phyloP scores from a whole-genome alignment of 495 filamentous ascomycete genomes.

The Hyaloscypha bicolor region DNA sequence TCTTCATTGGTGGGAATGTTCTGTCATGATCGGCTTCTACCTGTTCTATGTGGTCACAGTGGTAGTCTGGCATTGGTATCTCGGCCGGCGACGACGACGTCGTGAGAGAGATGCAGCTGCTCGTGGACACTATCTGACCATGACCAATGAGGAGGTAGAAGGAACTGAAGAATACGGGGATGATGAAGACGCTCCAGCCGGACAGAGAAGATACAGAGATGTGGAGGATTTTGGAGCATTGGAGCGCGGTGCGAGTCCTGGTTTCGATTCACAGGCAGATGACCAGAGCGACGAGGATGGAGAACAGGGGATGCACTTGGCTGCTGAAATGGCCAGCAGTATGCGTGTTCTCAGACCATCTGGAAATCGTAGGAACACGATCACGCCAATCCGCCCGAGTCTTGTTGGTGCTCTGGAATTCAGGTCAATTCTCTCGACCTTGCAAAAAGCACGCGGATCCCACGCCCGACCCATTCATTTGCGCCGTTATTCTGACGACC shows the following conservation, averaged over 20 bases:
- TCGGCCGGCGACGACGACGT: slow-evolving; percentile 58
- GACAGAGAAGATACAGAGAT: slow-evolving; percentile 35
- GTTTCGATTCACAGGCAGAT: slow-evolving; percentile 1
- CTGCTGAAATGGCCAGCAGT: slow-evolving; percentile 82
- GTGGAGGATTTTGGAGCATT: slow-evolving; percentile 71
- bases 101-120: slow-evolving; percentile 68
- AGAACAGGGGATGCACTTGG: slow-evolving; percentile 71
- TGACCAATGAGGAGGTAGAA: slow-evolving; percentile 71
- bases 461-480: slow-evolving; percentile 66
- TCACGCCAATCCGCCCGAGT: slow-evolving; percentile 86
- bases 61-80: slow-evolving; percentile 89
- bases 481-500: slow-evolving; percentile 73
- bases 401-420: slow-evolving; percentile 94
- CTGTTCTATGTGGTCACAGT: slow-evolving; percentile 88
- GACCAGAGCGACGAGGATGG: slow-evolving; percentile 62
- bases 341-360: slow-evolving; percentile 84
- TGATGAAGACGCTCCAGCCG: slow-evolving; percentile 54
- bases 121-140: slow-evolving; percentile 70
- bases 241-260: slow-evolving; percentile 51
- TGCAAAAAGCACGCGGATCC: slow-evolving; percentile 77
- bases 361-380: slow-evolving; percentile 69
- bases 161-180: slow-evolving; percentile 71
- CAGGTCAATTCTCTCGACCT: slow-evolving; percentile 78
- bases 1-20: slow-evolving; percentile 86
- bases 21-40: slow-evolving; percentile 89